Conservation (phyloP, 768 basidiomycete species). For the Peribolospora baueri region DNA sequence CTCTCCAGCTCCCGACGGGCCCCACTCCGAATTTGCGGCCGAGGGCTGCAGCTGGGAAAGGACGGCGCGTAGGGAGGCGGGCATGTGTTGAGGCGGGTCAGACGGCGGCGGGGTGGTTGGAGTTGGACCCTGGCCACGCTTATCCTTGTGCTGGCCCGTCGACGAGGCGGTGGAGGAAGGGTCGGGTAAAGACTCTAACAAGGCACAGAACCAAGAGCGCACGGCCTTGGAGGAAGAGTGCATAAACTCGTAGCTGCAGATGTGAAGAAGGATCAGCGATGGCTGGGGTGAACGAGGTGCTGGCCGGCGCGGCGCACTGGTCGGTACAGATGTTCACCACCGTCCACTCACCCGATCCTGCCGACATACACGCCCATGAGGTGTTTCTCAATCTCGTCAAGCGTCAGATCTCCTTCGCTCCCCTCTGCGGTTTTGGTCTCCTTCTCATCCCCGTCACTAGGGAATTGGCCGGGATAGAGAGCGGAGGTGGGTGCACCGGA, state of each 20-base stretch:
- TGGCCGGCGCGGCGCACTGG: background rate
- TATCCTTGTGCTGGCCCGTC: no score
- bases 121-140: constrained; percentile 10
- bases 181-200: constrained; percentile 33
- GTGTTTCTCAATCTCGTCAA: constrained; percentile 44
- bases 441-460: background rate
- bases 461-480: background rate
- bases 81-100: background rate
- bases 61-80: no score
- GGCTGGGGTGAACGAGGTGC: background rate
- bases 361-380: constrained; percentile 55
- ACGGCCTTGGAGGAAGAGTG: constrained; percentile 67
- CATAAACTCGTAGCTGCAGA: constrained; percentile 4
- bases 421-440: constrained; percentile 15
- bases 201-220: constrained; percentile 65
- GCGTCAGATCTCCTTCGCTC: constrained; percentile 29
- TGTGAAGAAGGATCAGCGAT: background rate
- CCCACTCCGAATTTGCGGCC: constrained; percentile 5
- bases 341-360: constrained; percentile 44
- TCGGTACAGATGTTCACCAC: constrained; percentile 29
- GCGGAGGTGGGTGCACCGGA: constrained; percentile 15
- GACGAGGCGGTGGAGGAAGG: no score
- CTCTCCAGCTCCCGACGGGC: constrained; percentile 12
- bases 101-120: constrained; percentile 9
- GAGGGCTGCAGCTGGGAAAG: no score